These are phyloP conservation scores for Rhizopus arrhizus DNA, from an alignment of 371 early-diverging fungal species.

Conservation along the genomic window DNA sequence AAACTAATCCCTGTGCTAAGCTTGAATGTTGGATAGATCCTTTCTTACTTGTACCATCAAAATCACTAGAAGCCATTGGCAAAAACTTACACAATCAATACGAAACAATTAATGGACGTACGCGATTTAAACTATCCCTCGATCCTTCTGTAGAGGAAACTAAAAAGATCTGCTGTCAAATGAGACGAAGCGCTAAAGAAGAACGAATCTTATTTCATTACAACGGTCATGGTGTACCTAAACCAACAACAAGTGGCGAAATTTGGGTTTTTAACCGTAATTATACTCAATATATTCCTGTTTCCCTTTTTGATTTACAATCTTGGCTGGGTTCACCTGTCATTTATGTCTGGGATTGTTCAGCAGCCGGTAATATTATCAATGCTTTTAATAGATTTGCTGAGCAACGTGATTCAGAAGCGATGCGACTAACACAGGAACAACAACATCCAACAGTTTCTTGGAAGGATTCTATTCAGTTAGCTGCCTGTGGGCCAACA, in stretches of 20 bases:
- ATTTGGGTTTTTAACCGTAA: conserved; percentile 98
- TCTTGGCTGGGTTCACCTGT: conserved; percentile 94
- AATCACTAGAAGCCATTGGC: conserved; percentile 87
- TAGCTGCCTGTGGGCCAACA: conserved; percentile 88
- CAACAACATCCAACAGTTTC: conserved; percentile 51
- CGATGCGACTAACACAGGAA: conserved; percentile 35
- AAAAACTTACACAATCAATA: conserved; percentile 91
- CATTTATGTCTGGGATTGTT: conserved; percentile 96
- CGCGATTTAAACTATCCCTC: conserved; percentile 82
- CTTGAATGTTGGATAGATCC: conserved; percentile 97
- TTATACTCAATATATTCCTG: conserved; percentile 97
- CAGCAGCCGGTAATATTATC: conserved; percentile 90
- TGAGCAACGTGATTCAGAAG: conserved; percentile 81
- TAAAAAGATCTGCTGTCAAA: conserved; percentile 81
- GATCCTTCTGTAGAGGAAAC: conserved; percentile 93
- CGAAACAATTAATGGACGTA: conserved; percentile 87
- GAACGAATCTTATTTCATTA: conserved; percentile 96
- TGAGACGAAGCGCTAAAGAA: conserved; percentile 87
- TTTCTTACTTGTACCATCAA: conserved; percentile 72
- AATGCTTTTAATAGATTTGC: conserved; percentile 87
- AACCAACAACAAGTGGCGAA: conserved; percentile 93
- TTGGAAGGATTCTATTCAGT: conserved; percentile 87
- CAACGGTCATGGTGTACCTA: conserved; percentile 98
- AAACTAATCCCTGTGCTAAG: conserved; percentile 87
- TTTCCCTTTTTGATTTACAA: conserved; percentile 88